Base-by-base conservation (phyloP, 805 yeast species). In the Candida coquimbonensis region DNA sequence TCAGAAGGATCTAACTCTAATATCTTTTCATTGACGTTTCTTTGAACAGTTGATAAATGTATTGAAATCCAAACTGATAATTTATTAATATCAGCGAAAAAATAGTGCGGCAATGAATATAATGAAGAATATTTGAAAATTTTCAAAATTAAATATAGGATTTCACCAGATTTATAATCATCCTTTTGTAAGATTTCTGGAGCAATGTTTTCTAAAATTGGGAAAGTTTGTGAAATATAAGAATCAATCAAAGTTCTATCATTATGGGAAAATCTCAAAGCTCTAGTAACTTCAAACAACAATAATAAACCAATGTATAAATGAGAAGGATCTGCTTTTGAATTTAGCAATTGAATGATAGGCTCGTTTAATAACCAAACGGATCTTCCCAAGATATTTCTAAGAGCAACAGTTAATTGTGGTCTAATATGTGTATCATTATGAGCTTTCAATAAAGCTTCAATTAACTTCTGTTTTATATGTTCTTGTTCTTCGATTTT, bases 101-200 rank as follows among this genome's bases (percentile, higher is more conserved):
- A 68, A 50, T 76, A 77, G 21, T 61, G 70, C 1, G 90, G 86
- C 41, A 83, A 66, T 50, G 79, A 80, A 43, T 71, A 75, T 56
- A 74, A 73, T 11, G 86, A 75, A 25, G 74, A 72, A 59, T 74
- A 83, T 56, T 84, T 83, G 68, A 78, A 82, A 46, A 75, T 69
- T 59, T 85, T 85, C 49, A 85, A 67, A 24, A 82, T 77, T 54
- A 78, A 63, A 60, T 83, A 83, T 46, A 85, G 66, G 50, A 82
- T 53, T 44, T 69, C 72, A 46, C 68, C 69, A 0, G 73, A 66
- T 39, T 55, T 57, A 49, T 67, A 65, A 40, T 56, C 60, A 8
- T 45, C 45, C 21, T 60, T 56, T 36, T 57, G 54, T 11, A 67
- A 56, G 29, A 68, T 56, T 41, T 61, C 63, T 4, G 67, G 55